Base-by-base conservation (phyloP, 2,329 filamentous ascomycete genomes). In the Stylonectria norvegica region DNA sequence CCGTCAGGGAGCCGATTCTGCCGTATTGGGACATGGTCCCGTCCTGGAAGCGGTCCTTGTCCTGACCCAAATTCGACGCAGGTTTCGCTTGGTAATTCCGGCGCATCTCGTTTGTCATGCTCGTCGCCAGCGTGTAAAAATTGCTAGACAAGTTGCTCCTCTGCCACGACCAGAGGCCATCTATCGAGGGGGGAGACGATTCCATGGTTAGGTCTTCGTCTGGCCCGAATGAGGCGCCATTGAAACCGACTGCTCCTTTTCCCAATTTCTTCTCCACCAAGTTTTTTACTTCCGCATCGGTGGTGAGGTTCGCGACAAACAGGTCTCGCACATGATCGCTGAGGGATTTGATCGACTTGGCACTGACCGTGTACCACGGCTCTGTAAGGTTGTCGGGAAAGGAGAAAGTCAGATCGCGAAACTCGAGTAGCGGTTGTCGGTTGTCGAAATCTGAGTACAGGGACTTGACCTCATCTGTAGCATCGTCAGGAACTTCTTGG, bases 91-190 rank as follows among this genome's bases (percentile, higher is more conserved):
- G 17, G 10, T 34, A 33, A 5, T 43, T 45, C 10, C 43, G 33
- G 4, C 44, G 36, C 15, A 47, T 37, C 9, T 44, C 37, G 33
- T 47, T 44, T 4, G 44, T 33, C 41, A 47, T 47, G 20, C 44
- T 47, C 4, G 20, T 43, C 1, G 41, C 36, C 12, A 47, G 29
- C 3, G 44, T 19, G 4, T 34, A n/a, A 6, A 46, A 46, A 4
- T 27, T 38, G 15, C 34, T 38, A 9, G 41, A 23, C n/a, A 47
- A 28, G 4, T 47, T 44, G 2, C 23, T 40, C 11, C 18, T 38
- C 4, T 10, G 40, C 34, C 36, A 44, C 2, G 37, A 22, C 39
- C 43, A 45, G 4, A 43, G 4, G 8, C 41, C 43, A 20, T 35
- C 20, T 3, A 38, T 10, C 4, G 36, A 36, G 3, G 34, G 41